phyloP scores from a whole-genome alignment of 345 rosid genomes.

The Moringa oleifera region DNA sequence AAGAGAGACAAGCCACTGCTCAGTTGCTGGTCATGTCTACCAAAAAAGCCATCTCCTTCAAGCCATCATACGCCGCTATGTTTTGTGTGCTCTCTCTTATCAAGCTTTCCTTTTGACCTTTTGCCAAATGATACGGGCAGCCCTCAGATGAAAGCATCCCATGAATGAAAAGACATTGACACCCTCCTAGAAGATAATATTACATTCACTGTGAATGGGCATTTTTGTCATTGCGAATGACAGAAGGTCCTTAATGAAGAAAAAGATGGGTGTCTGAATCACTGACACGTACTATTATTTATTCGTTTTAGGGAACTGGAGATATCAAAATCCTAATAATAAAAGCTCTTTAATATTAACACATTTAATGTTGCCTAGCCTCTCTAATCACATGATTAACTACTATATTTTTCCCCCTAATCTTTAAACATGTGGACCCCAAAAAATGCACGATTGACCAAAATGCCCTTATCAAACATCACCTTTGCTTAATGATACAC shows the following conservation, averaged over 20 bases:
- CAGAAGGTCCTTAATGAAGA: neutral
- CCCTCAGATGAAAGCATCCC: neutral
- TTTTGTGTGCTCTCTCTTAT: neutral
- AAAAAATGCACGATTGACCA: no score
- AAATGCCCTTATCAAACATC: no score
- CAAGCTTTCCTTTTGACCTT: neutral
- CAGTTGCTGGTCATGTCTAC: conserved; percentile 26
- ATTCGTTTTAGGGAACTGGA: conserved; percentile 29
- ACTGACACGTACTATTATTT: conserved; percentile 15
- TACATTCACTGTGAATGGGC: conserved; percentile 7
- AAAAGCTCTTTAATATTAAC: neutral
- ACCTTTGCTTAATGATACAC: no score
- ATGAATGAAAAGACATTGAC: no score
- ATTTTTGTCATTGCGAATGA: neutral
- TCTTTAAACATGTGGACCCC: no score
- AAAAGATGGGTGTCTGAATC: conserved; percentile 16
- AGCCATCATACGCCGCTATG: conserved; percentile 21
- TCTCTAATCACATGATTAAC: no score
- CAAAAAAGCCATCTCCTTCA: conserved; percentile 16
- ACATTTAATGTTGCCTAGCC: no score
- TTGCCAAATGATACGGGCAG: conserved; percentile 1
- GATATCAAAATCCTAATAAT: conserved; percentile 18
- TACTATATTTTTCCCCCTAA: no score
- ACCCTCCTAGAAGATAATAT: no score
- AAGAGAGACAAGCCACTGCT: conserved; percentile 41